Evolutionary conservation across 2,329 filamentous ascomycete species (phyloP), one percentile per base, ranked within the genome.

Genomic region (Tolypocladium album): DNA sequence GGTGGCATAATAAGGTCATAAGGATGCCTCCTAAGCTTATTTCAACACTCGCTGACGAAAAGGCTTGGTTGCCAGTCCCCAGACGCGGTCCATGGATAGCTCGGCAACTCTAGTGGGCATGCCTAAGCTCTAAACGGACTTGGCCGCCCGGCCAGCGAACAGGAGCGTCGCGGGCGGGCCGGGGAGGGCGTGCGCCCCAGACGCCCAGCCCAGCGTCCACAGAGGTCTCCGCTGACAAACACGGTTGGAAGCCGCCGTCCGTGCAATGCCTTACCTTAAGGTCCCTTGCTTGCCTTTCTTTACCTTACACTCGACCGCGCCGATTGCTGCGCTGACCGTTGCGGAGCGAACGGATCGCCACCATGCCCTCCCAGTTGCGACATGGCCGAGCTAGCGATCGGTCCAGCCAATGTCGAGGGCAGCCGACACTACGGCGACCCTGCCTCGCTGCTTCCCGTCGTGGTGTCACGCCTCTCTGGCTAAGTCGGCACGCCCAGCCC

Each of bases 11-110:
- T 58, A 59, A 60, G 57, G 56, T 60, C 20, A 57, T 55, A 60
- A 59, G 58, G 53, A 53, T 58, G 27, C 43, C 34, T 60, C 60
- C 61, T 64, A 64, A 64, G 63, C 63, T 64, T 64, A 61, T 61
- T 61, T 64, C 27, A 50, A 56, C 13, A 53, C 36, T 40, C 47
- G 57, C 56, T 62, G 55, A 59, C 57, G 59, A 61, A 57, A 53
- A 58, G 63, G 47, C 58, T 62, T 52, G 62, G 60, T 20, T 59
- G 63, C 27, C 56, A 47, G 56, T 42, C 61, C 60, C 34, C 57
- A 61, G 42, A 55, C 57, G 47, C 59, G 50, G 8, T 59, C 52
- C 27, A 58, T 61, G 60, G 60, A 56, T 61, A 61, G 59, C 59
- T 61, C 60, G 60, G 60, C 60, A 61, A 38, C 53, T 59, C 53